phyloP scores from a whole-genome alignment of 2,329 filamentous ascomycete species.

The Epichloe brachyelytri region DNA sequence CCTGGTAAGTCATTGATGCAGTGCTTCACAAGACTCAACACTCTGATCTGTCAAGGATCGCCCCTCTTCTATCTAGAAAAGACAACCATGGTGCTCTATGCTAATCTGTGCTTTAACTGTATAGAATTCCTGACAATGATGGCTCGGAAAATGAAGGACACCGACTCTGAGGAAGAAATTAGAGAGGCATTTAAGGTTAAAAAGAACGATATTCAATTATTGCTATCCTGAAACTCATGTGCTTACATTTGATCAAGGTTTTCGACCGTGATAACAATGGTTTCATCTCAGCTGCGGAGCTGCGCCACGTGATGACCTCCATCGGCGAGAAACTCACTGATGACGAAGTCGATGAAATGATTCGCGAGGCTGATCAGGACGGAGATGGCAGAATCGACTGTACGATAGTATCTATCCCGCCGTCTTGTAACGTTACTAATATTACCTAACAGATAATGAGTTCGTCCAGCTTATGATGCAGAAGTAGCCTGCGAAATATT shows the following conservation, averaged over 20 bases:
- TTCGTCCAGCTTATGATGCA: conserved; percentile 95
- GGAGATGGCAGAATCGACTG: conserved; percentile 82
- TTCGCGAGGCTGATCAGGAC: conserved; percentile 80
- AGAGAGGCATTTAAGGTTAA: conserved; percentile 74
- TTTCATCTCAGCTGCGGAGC: conserved; percentile 78
- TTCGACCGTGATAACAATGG: conserved; percentile 88
- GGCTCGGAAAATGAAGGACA: conserved; percentile 91
- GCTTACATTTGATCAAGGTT: conserved; percentile 30
- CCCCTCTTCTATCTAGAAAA: not conserved
- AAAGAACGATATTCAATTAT: not conserved
- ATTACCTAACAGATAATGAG: conserved; percentile 56
- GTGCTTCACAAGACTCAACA: not conserved
- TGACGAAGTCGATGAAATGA: conserved; percentile 88
- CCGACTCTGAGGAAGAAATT: conserved; percentile 83
- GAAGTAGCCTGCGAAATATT: conserved; percentile 46
- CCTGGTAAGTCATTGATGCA: conserved; percentile 46
- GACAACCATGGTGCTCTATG: not conserved
- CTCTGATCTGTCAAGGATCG: not conserved
- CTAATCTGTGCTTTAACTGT: not conserved
- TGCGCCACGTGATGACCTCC: conserved; percentile 84
- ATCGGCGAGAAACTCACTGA: conserved; percentile 87
- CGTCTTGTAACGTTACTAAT: conserved; percentile 9
- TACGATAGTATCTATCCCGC: conserved; percentile 29
- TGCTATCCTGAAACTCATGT: not conserved
- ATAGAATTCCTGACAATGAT: conserved; percentile 87